Conservation (phyloP, 805 yeast species). For the Spathaspora sp. region DNA sequence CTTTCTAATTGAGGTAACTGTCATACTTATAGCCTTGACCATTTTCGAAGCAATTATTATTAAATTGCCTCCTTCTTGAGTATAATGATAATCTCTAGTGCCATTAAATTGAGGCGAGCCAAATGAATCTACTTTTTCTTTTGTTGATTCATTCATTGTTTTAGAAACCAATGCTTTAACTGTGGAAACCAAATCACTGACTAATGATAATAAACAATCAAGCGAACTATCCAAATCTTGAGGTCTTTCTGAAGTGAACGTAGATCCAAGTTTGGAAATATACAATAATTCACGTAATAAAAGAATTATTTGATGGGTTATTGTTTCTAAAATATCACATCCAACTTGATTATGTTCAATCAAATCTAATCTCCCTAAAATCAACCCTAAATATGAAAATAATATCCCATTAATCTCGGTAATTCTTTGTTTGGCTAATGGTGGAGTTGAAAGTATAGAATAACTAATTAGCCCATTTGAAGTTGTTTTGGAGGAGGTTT, state of each 20-base stretch:
- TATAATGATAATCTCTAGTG: conserved; percentile 45
- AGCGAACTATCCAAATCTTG: conserved; percentile 46
- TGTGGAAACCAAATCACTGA: conserved; percentile 61
- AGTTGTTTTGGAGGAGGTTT: background rate
- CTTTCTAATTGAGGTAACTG: conserved; percentile 48
- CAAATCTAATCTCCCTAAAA: conserved; percentile 74
- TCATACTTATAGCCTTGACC: conserved; percentile 49
- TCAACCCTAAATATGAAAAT: conserved; percentile 58
- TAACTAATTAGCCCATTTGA: conserved; percentile 1
- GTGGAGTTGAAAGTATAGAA: conserved; percentile 42
- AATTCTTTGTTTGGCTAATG: conserved; percentile 59
- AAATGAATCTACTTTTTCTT: conserved; percentile 15
- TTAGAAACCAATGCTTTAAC: conserved; percentile 60
- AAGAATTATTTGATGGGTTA: conserved; percentile 66
- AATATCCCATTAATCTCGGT: conserved; percentile 61
- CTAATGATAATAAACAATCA: conserved; percentile 56
- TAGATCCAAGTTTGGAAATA: conserved; percentile 51
- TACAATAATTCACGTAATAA: conserved; percentile 60
- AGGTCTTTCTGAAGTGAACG: conserved; percentile 34
- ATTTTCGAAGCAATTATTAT: conserved; percentile 58
- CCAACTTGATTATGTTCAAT: conserved; percentile 72
- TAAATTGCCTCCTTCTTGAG: conserved; percentile 65
- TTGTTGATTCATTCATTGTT: conserved; percentile 43
- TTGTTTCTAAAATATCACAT: conserved; percentile 60
- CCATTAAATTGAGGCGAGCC: background rate